phyloP scores from a whole-genome alignment of 2,329 filamentous ascomycete genomes.

The Clonostachys byssicola region DNA sequence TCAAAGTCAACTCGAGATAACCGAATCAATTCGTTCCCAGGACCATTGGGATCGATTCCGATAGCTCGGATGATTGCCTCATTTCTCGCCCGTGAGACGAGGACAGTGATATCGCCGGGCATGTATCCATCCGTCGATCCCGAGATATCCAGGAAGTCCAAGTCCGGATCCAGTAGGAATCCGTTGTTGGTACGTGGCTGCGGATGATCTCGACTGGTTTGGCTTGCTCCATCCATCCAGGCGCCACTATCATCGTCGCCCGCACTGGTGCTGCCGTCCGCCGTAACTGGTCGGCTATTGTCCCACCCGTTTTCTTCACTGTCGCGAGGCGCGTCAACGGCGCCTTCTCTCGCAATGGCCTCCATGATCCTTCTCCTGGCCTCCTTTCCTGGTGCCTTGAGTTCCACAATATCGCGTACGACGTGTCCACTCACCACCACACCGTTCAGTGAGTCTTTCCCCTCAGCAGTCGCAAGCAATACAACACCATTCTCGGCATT shows the following conservation, averaged over 20 bases:
- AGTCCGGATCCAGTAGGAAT: slow-evolving; percentile 68
- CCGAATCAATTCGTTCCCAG: slow-evolving; percentile 46
- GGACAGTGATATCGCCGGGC: slow-evolving; percentile 85
- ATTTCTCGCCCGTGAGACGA: slow-evolving; percentile 83
- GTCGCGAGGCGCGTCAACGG: slow-evolving; percentile 24
- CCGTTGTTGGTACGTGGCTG: slow-evolving; percentile 29
- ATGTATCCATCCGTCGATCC: slow-evolving; percentile 97
- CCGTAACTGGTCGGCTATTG: slow-evolving; percentile 53
- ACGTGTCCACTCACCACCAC: slow-evolving; percentile 89
- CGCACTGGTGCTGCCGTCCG: slow-evolving; percentile 41
- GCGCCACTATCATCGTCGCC: slow-evolving; percentile 51
- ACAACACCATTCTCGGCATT: slow-evolving; percentile 76
- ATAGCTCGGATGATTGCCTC: slow-evolving; percentile 89
- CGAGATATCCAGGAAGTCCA: slow-evolving; percentile 90
- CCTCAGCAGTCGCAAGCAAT: slow-evolving; percentile 83
- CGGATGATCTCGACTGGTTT: slow-evolving; percentile 35
- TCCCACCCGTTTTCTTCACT: slow-evolving; percentile 15
- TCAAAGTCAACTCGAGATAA: slow-evolving; percentile 76
- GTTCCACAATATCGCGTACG: slow-evolving; percentile 81
- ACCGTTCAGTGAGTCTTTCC: slow-evolving; percentile 88
- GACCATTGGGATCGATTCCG: slow-evolving; percentile 32
- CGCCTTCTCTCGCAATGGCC: slow-evolving; percentile 61
- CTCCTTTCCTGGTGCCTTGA: slow-evolving; percentile 93
- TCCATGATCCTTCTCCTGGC: slow-evolving; percentile 80
- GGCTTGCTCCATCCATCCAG: slow-evolving; percentile 71